These are phyloP conservation scores for Mycena citricolor DNA, from an alignment of 1,284 basidiomycete genomes.

Conservation along the genomic window DNA sequence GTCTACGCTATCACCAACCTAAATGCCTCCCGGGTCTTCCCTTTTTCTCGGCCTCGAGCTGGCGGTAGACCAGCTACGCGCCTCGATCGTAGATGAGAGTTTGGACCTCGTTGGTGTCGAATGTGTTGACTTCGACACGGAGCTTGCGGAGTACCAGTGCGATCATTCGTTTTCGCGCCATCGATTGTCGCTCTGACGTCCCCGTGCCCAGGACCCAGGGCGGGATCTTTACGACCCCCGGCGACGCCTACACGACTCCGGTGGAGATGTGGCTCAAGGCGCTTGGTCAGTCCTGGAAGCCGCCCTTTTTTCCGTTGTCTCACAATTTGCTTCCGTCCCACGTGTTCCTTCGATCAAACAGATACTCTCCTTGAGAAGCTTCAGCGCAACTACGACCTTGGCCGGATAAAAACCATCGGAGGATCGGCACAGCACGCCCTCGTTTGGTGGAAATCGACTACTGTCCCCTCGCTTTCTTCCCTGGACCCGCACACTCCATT, in stretches of 20 bases:
- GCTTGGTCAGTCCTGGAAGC: constrained; percentile 54
- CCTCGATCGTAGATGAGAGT: constrained; percentile 76
- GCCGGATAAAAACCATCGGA: constrained; percentile 68
- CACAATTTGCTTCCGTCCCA: constrained; percentile 23
- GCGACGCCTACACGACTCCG: constrained; percentile 80
- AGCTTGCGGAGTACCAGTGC: constrained; percentile 78
- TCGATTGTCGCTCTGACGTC: constrained; percentile 11
- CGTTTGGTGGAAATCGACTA: constrained; percentile 80
- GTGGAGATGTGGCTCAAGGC: constrained; percentile 85
- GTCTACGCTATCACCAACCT: background rate
- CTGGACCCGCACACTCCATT: constrained; percentile 65
- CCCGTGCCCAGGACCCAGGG: constrained; percentile 62
- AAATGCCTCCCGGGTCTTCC: constrained; percentile 55
- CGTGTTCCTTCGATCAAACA: constrained; percentile 30
- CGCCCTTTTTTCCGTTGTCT: constrained; percentile 6
- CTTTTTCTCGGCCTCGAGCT: constrained; percentile 79
- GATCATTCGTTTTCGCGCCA: constrained; percentile 26
- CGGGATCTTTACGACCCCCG: constrained; percentile 80
- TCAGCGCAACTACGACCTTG: constrained; percentile 61
- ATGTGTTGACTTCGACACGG: constrained; percentile 76
- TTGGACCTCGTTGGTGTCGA: constrained; percentile 78
- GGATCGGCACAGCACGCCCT: constrained; percentile 75
- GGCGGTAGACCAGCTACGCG: constrained; percentile 75
- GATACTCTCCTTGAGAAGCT: constrained; percentile 76
- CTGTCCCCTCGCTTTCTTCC: constrained; percentile 61